These are phyloP conservation scores for Penicillium sp. DNA, from an alignment of 2,329 filamentous ascomycete genomes.

Conservation along the genomic window DNA sequence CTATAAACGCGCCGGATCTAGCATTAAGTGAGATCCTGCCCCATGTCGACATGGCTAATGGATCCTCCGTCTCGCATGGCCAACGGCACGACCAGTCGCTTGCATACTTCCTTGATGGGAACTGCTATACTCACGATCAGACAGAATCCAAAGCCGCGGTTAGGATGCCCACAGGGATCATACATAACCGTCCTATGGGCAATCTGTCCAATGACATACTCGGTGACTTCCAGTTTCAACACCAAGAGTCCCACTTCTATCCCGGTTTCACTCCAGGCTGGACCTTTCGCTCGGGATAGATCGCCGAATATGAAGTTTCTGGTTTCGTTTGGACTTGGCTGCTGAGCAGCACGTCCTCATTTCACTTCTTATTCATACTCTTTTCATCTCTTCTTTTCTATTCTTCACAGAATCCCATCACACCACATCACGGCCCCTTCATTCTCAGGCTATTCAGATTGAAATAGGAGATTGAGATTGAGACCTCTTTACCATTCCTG, in stretches of 20 bases:
- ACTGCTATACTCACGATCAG: conserved; percentile 11
- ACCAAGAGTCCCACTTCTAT: conserved; percentile 21
- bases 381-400: conserved; percentile 9
- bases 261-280: conserved; percentile 21
- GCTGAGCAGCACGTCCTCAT: neutral
- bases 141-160: conserved; percentile 17
- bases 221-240: conserved; percentile 24
- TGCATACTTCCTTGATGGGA: conserved; percentile 24
- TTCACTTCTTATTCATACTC: neutral
- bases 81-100: conserved; percentile 20
- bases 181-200: conserved; percentile 18
- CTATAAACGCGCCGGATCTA: conserved; percentile 17
- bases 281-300: conserved; percentile 17
- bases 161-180: conserved; percentile 12
- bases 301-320: neutral
- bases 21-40: conserved; percentile 14
- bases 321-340: neutral
- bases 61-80: conserved; percentile 7
- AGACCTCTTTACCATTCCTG: neutral
- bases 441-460: neutral
- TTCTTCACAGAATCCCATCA: neutral
- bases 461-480: neutral
- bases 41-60: conserved; percentile 8
- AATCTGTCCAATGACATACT: conserved; percentile 26
- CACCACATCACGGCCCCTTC: neutral